Evolutionary conservation across 2,329 filamentous ascomycete genomes (phyloP), one percentile per base, ranked within the genome.

Genomic region (Fragosphaeria purpurea): DNA sequence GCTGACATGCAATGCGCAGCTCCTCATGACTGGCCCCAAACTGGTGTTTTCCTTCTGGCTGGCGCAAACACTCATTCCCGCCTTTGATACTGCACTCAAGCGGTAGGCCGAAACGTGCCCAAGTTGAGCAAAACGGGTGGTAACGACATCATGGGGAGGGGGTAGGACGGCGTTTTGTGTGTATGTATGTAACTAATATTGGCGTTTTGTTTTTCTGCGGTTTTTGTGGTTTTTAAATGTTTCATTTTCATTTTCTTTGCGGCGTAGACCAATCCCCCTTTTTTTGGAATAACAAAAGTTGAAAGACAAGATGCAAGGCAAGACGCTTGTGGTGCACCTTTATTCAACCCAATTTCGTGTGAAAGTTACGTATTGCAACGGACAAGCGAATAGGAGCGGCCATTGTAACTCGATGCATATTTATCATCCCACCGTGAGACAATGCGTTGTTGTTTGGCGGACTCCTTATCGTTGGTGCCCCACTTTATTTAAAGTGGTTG

Each of bases 41-140:
- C 79, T 98, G 54, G 93, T 97, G 56, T 98, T 98, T 76, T 96
- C 90, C 55, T 98, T 98, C 83, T 98, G 93, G 93, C 82, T 98
- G 65, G 93, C 93, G 52, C 93, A 98, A 76, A 97, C 93, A 34
- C 76, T 98, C 62, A 98, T 98, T 65, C 93, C 93, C 47, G 85
- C 89, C 40, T 97, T 97, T 68, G 87, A 82, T 60, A 65, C 46
- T 8, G 49, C 53, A 11, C 47, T 56, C 38, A 58, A 58, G 55
- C 53, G 51, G 50, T 58, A 49, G 46, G 30, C n/a, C 5, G 12
- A 6, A 10, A 46, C 12, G 45, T 5, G 2, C 13, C 30, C 35
- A n/a, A 46, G 8, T 13, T 43, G 43, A 44, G 8, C 10, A n/a
- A 32, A 33, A 34, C 31, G 13, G 22, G 34, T n/a, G 22, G 22